Base-by-base conservation (phyloP, 1,139 yeast species). In the Blastobotrys elegans region DNA sequence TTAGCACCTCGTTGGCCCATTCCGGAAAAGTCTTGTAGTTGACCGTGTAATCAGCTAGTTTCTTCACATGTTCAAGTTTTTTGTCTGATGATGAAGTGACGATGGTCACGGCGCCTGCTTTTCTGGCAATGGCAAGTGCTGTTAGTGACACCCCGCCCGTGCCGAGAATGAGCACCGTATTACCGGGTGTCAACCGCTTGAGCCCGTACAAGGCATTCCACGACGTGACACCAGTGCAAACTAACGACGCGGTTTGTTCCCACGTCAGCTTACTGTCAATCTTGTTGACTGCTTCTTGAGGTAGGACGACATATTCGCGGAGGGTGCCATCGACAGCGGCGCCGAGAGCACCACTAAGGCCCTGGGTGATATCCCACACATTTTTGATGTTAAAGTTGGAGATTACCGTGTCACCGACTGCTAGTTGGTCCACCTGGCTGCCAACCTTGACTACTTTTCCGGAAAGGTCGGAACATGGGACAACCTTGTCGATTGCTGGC, bases 131-230 rank as follows among this genome's bases (percentile, higher is more conserved):
- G n/a, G 50, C 43, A 2, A 53, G 42, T 4, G 50, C 56, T 22
- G 50, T 49, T 27, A 51, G 16, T 16, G 56, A 50, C 11, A 52
- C 56, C 2, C 56, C 56, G 10, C 56, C 56, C 16, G 56, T 53
- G 4, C 56, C 56, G 31, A 49, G 31, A 1, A 50, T 50, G 26
- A 53, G 44, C 5, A 53, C 56, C n/a, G 43, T 32, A 33, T 53
- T 53, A 11, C 56, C 56, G n/a, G 56, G 53, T 16, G 39, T 24
- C 31, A 52, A 43, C 7, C 47, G 45, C 31, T 24, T 24, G 17
- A 40, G 29, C 7, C 56, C 56, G 39, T 44, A 53, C 4, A 53
- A 47, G 11, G 50, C 53, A 31, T 53, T 53, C 56, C 56, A 53
- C 13, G 49, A 32, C 16, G 55, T 52, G 17, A 52, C 52, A 4